These are phyloP conservation scores for Sclerotinia subarctica DNA, from an alignment of 2,329 filamentous ascomycete species.

Conservation along the genomic window DNA sequence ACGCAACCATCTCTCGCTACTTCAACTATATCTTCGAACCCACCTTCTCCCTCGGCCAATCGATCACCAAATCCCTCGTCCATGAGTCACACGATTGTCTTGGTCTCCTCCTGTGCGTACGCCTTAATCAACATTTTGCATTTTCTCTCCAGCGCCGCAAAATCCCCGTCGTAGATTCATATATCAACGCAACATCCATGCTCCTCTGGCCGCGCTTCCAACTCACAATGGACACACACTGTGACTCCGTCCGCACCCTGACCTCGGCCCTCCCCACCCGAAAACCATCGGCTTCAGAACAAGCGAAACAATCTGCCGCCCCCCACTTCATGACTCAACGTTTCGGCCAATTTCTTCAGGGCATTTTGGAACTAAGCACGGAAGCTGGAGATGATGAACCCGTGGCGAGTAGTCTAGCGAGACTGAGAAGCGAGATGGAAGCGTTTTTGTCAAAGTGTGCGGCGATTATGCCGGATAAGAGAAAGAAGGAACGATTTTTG, in stretches of 20 bases:
- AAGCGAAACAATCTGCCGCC: slow-evolving; percentile 67
- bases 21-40: slow-evolving; percentile 88
- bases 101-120: slow-evolving; percentile 84
- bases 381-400: slow-evolving; percentile 95
- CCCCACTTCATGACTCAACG: slow-evolving; percentile 90
- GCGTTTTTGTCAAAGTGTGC: slow-evolving; percentile 75
- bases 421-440: slow-evolving; percentile 79
- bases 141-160: slow-evolving; percentile 92
- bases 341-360: slow-evolving; percentile 90
- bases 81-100: slow-evolving; percentile 78
- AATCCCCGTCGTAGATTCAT: slow-evolving; percentile 82
- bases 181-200: slow-evolving; percentile 95
- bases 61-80: slow-evolving; percentile 71
- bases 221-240: slow-evolving; percentile 87
- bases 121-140: slow-evolving; percentile 88
- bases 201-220: slow-evolving; percentile 95
- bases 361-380: slow-evolving; percentile 76
- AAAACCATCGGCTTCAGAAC: slow-evolving; percentile 48
- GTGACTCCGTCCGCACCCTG: slow-evolving; percentile 72
- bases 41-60: slow-evolving; percentile 79
- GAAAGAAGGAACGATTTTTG: slow-evolving; percentile 82
- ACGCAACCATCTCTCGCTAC: slow-evolving; percentile 73
- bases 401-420: slow-evolving; percentile 73
- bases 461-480: slow-evolving; percentile 70
- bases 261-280: slow-evolving; percentile 50